phyloP scores from a whole-genome alignment of 345 rosid genomes.

The Lenwebbia sp. region DNA sequence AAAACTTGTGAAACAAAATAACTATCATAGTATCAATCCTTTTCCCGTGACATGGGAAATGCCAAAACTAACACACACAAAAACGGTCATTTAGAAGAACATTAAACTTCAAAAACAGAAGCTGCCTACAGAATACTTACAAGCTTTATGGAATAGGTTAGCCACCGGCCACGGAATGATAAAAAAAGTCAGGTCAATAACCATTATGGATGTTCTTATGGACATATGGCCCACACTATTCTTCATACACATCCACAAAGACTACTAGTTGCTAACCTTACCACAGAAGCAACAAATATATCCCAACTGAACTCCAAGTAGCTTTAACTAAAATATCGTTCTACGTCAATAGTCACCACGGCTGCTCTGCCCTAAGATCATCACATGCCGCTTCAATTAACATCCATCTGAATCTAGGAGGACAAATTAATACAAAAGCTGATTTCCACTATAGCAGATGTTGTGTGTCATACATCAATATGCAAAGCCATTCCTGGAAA shows the following conservation, averaged over 20 bases:
- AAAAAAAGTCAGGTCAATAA: not conserved
- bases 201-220: not conserved
- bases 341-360: not conserved
- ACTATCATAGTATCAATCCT: not conserved
- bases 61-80: not conserved
- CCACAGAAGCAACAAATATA: not conserved
- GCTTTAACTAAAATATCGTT: not conserved
- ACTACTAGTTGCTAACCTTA: not conserved
- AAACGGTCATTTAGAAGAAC: not conserved
- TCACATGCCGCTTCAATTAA: not conserved
- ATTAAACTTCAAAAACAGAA: not conserved
- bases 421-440: not conserved
- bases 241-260: not conserved
- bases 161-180: not conserved
- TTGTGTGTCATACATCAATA: not conserved
- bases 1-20: not conserved
- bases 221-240: not conserved
- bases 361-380: not conserved
- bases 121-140: not conserved
- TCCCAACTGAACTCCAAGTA: not conserved
- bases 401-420: not conserved
- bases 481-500: not conserved
- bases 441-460: not conserved
- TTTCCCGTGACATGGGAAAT: not conserved
- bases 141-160: not conserved